Evolutionary conservation across 768 basidiomycete species (phyloP).

Genomic region (Suillus subalutaceus): DNA sequence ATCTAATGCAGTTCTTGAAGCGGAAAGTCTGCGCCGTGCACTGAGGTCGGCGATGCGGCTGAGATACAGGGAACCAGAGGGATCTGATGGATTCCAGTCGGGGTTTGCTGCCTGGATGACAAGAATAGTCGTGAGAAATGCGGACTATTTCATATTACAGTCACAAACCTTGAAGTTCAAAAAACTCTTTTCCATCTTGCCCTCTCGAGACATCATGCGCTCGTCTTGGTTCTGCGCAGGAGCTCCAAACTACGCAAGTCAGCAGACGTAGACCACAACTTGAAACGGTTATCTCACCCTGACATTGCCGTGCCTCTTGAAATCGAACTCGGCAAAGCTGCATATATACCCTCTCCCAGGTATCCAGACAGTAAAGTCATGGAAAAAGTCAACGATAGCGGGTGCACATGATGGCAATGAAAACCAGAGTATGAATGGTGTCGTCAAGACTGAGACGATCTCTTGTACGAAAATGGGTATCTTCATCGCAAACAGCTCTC

Average conservation of each 20-base stretch:
- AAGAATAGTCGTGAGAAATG: constrained; percentile 8
- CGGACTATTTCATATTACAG: neutral
- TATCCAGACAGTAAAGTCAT: constrained; percentile 96
- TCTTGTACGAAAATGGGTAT: constrained; percentile 86
- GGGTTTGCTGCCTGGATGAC: constrained; percentile 79
- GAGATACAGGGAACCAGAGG: constrained; percentile 88
- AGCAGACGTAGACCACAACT: neutral
- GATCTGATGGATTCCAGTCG: constrained; percentile 93
- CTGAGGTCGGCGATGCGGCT: constrained; percentile 77
- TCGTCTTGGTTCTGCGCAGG: constrained; percentile 69
- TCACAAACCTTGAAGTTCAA: constrained; percentile 80
- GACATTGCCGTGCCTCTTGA: constrained; percentile 90
- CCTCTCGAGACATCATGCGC: constrained; percentile 83
- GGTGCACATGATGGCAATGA: constrained; percentile 89
- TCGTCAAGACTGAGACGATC: constrained; percentile 86
- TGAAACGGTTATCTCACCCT: constrained; percentile 51
- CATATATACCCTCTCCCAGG: constrained; percentile 97
- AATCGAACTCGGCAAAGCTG: constrained; percentile 98
- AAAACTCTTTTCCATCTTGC: constrained; percentile 99
- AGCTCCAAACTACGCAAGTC: constrained; percentile 72
- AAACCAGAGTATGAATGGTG: constrained; percentile 93
- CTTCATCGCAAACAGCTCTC: constrained; percentile 93
- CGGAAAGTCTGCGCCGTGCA: constrained; percentile 39
- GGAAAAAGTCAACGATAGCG: constrained; percentile 95
- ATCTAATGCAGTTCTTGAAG: constrained; percentile 32